phyloP scores from a whole-genome alignment of 208 protist genomes.

The Lotmaria passim region DNA sequence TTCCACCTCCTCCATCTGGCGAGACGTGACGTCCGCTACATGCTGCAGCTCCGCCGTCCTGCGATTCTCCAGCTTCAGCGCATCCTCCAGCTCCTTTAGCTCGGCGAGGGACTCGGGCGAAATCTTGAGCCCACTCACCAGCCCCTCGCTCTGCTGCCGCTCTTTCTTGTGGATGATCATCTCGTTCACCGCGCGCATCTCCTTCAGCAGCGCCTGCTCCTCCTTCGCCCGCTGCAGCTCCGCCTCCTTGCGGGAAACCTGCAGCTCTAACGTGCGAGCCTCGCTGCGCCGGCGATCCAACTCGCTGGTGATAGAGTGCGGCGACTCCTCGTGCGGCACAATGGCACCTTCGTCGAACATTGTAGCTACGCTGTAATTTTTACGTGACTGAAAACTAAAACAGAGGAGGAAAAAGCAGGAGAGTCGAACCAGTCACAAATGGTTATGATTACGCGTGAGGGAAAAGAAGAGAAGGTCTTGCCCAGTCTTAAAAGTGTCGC shows the following conservation, averaged over 20 bases:
- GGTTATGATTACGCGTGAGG: neutral
- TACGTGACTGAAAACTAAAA: constrained; percentile 3
- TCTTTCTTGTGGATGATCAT: constrained; percentile 75
- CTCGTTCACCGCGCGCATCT: constrained; percentile 80
- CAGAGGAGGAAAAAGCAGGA: constrained; percentile 3
- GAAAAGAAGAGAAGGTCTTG: constrained; percentile 19
- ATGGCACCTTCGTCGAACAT: constrained; percentile 67
- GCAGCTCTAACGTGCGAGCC: constrained; percentile 66
- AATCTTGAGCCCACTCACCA: constrained; percentile 52
- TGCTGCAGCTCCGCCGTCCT: constrained; percentile 64
- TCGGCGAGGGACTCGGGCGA: constrained; percentile 62
- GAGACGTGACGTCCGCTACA: constrained; percentile 46
- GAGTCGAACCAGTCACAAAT: constrained; percentile 3
- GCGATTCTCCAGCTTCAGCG: constrained; percentile 71
- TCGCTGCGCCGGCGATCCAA: constrained; percentile 62
- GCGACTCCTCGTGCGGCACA: constrained; percentile 46
- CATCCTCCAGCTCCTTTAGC: constrained; percentile 67
- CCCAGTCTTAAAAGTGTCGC: too few relatives aligned
- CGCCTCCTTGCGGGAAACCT: constrained; percentile 70
- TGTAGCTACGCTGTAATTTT: neutral
- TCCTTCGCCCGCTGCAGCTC: constrained; percentile 81
- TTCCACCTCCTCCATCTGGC: constrained; percentile 68
- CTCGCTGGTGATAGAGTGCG: constrained; percentile 38
- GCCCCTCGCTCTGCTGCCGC: constrained; percentile 31
- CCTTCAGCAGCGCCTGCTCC: constrained; percentile 75